Percentiles rank a stretch among this genome's conserved stretches.
Evolutionary conservation across 2,329 filamentous ascomycete species (phyloP).

Genomic region (Stachybotrys echinatus): DNA sequence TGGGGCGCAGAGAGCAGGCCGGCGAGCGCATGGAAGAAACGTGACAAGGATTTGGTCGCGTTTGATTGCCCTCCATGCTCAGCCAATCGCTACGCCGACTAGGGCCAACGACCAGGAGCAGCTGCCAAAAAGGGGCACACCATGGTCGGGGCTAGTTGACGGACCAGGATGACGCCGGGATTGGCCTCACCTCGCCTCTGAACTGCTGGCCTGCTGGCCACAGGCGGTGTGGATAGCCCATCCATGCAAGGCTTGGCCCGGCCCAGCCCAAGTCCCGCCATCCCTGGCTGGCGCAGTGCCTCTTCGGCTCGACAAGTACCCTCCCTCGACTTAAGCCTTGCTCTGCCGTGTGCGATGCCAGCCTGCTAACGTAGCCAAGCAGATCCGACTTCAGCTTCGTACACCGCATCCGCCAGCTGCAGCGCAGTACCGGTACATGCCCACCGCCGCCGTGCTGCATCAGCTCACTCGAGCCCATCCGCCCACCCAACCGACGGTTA

Average conservation of each 20-base stretch:
- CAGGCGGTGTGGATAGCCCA: conserved; percentile 16
- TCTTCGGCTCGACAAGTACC: too few relatives aligned
- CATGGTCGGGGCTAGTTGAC: conserved; percentile 41
- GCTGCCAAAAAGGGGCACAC: conserved; percentile 46
- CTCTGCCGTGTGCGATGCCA: too few relatives aligned
- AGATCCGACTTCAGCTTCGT: too few relatives aligned
- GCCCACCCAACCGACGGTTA: too few relatives aligned
- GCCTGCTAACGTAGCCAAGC: too few relatives aligned
- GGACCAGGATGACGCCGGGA: conserved; percentile 32
- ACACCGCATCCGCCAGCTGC: too few relatives aligned
- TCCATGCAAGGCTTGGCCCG: conserved; percentile 3
- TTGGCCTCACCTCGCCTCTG: conserved; percentile 21
- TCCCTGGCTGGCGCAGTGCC: conserved; percentile 9
- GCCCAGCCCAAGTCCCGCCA: conserved; percentile 7
- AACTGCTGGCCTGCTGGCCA: conserved; percentile 24
- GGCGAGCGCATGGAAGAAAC: conserved; percentile 46
- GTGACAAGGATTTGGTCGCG: conserved; percentile 41
- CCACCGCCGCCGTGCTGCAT: background rate
- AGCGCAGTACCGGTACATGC: too few relatives aligned
- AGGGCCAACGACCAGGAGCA: conserved; percentile 34
- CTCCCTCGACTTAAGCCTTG: too few relatives aligned
- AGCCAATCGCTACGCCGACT: conserved; percentile 40
- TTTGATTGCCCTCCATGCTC: conserved; percentile 39
- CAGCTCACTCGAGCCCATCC: background rate
- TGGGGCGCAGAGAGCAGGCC: conserved; percentile 17